Conservation (phyloP, 2,329 filamentous ascomycete species). For the Furcasterigmium sp. region DNA sequence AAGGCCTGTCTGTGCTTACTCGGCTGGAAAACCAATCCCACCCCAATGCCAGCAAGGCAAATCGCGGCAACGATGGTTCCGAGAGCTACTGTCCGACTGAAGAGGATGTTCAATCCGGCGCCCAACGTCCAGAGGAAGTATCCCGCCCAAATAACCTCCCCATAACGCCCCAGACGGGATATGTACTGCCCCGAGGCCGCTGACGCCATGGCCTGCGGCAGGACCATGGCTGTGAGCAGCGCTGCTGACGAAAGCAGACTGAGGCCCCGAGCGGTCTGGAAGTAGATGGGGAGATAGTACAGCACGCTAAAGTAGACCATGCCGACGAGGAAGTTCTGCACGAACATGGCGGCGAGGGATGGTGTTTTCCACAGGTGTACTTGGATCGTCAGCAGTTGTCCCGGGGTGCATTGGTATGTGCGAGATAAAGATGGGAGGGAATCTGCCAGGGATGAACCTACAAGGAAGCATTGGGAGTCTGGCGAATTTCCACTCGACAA, state of each 20-base stretch:
- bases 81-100: slow-evolving; percentile 34
- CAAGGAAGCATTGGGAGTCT: slow-evolving; percentile 19
- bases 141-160: slow-evolving; percentile 47
- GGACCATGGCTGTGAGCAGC: slow-evolving; percentile 43
- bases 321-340: slow-evolving; percentile 56
- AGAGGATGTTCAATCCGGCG: slow-evolving; percentile 45
- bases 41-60: slow-evolving; percentile 43
- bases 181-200: slow-evolving; percentile 52
- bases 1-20: too few species aligned
- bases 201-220: slow-evolving; percentile 38
- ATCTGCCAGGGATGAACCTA: not conserved
- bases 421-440: too few species aligned
- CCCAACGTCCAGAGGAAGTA: slow-evolving; percentile 34
- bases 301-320: slow-evolving; percentile 53
- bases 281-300: slow-evolving; percentile 58
- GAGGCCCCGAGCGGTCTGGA: slow-evolving; percentile 45
- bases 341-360: slow-evolving; percentile 47
- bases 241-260: slow-evolving; percentile 40
- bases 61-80: slow-evolving; percentile 46
- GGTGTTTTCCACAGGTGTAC: slow-evolving; percentile 49
- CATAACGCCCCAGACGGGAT: slow-evolving; percentile 50
- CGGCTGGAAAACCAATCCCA: slow-evolving; percentile 43
- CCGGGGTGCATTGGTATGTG: too few species aligned
- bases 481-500: slow-evolving; percentile 21
- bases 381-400: too few species aligned